A percentile compares a stretch with the other conserved stretches of the same genome.
Conservation (phyloP, 768 basidiomycete genomes). For the Suillus americanus region DNA sequence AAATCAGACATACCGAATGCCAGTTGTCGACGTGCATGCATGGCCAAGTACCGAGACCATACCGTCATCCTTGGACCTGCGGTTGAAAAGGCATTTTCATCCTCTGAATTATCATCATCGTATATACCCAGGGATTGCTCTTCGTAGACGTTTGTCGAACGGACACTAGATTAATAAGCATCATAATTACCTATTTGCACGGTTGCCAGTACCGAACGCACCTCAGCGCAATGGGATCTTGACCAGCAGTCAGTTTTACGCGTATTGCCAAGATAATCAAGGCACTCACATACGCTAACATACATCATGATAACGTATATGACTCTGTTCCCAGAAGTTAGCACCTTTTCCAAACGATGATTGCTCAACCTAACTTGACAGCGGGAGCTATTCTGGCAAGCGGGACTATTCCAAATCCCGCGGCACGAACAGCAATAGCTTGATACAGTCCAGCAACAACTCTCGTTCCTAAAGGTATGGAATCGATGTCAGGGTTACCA, state of each 20-base stretch:
- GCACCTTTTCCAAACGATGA: slow-evolving; percentile 1
- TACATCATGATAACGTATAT: slow-evolving; percentile 95
- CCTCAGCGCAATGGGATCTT: slow-evolving; percentile 85
- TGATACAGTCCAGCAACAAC: slow-evolving; percentile 79
- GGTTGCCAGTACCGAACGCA: slow-evolving; percentile 21
- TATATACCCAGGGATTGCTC: slow-evolving; percentile 88
- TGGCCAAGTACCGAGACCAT: slow-evolving; percentile 75
- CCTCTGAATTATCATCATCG: slow-evolving; percentile 48
- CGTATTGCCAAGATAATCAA: slow-evolving; percentile 1
- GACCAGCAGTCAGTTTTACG: slow-evolving; percentile 3
- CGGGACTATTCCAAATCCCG: slow-evolving; percentile 81
- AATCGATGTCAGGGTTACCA: slow-evolving; percentile 65
- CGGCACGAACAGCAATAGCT: slow-evolving; percentile 76
- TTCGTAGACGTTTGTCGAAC: slow-evolving; percentile 93
- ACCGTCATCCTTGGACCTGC: slow-evolving; percentile 54
- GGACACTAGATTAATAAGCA: slow-evolving; percentile 52
- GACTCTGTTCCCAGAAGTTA: slow-evolving; percentile 47
- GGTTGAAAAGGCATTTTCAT: slow-evolving; percentile 41
- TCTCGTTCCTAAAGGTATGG: slow-evolving; percentile 69
- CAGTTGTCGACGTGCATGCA: slow-evolving; percentile 85
- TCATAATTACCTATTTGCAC: slow-evolving; percentile 4
- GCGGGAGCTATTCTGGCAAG: slow-evolving; percentile 81
- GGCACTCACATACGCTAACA: slow-evolving; percentile 70
- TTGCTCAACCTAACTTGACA: slow-evolving; percentile 61
- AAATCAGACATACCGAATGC: slow-evolving; percentile 68